These are phyloP conservation scores for Paramecium pentaurelia DNA, from an alignment of 73 alveolate species.

Conservation along the genomic window DNA sequence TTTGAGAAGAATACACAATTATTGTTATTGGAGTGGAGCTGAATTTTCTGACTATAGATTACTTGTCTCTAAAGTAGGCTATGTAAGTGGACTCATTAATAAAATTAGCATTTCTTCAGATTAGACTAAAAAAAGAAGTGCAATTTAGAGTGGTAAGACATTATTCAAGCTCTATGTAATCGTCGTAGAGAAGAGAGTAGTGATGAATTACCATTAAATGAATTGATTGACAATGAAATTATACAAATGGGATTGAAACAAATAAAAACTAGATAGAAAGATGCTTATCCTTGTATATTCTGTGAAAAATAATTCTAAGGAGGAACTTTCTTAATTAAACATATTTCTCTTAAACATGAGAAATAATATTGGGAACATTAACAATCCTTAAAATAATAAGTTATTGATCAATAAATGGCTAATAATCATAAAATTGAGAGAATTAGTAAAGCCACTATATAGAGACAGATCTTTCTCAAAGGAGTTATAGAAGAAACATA, in stretches of 20 bases:
- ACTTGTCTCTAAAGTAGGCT: constrained; percentile 25
- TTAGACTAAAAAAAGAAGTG: background rate
- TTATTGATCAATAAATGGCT: background rate
- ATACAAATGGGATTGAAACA: background rate
- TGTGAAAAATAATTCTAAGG: constrained; percentile 34
- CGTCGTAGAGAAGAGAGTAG: background rate
- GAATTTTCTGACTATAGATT: constrained; percentile 40
- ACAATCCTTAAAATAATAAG: background rate
- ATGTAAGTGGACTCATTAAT: background rate
- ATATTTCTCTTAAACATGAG: constrained; percentile 3
- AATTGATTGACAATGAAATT: constrained; percentile 19
- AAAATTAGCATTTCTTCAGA: background rate
- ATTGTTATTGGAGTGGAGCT: constrained; percentile 52
- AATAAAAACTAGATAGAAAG: background rate
- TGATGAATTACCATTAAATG: background rate
- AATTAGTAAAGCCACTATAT: background rate
- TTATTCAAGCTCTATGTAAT: background rate
- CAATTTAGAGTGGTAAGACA: constrained; percentile 8
- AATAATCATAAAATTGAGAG: background rate
- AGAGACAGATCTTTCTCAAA: background rate
- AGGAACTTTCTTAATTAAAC: background rate
- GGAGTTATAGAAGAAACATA: background rate
- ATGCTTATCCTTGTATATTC: background rate
- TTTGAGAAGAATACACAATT: background rate
- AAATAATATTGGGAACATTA: background rate